phyloP scores from a whole-genome alignment of 768 basidiomycete species.

The Boletus pseudo-olivaceus region DNA sequence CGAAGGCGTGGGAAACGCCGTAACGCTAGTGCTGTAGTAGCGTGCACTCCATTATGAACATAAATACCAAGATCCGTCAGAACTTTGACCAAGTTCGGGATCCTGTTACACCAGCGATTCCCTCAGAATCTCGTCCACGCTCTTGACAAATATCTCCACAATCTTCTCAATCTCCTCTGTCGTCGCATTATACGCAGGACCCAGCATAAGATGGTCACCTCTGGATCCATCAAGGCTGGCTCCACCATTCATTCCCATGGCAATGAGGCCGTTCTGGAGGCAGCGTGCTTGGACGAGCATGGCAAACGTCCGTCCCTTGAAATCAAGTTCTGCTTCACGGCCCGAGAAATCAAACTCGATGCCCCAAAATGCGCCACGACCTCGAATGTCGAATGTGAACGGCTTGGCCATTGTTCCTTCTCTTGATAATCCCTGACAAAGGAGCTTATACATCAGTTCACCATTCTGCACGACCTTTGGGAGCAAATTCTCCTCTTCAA shows the following conservation, averaged over 20 bases:
- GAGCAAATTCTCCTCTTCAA: slow-evolving; percentile 67
- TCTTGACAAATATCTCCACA: slow-evolving; percentile 59
- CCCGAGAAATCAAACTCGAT: slow-evolving; percentile 74
- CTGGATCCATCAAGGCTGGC: slow-evolving; percentile 63
- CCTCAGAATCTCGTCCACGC: slow-evolving; percentile 60
- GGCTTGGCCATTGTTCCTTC: slow-evolving; percentile 59
- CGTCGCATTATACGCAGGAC: slow-evolving; percentile 80
- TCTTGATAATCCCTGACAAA: slow-evolving; percentile 51
- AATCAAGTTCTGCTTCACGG: slow-evolving; percentile 42
- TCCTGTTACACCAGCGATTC: slow-evolving; percentile 27
- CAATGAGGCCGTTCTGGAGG: slow-evolving; percentile 61
- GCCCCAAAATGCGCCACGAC: slow-evolving; percentile 80
- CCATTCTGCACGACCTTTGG: slow-evolving; percentile 59
- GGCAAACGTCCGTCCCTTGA: slow-evolving; percentile 56
- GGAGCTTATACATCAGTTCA: slow-evolving; percentile 52
- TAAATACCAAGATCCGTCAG: background rate
- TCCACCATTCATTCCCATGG: slow-evolving; percentile 74
- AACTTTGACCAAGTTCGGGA: background rate
- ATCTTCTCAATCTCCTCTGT: slow-evolving; percentile 66
- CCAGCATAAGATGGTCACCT: slow-evolving; percentile 71
- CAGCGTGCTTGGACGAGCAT: slow-evolving; percentile 68
- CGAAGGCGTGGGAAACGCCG: slow-evolving; percentile 30
- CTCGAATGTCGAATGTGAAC: slow-evolving; percentile 76
- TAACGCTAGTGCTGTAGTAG: slow-evolving; percentile 10
- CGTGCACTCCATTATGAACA: background rate